phyloP scores from a whole-genome alignment of 805 yeast genomes.

The Phaffomyces antillensis region DNA sequence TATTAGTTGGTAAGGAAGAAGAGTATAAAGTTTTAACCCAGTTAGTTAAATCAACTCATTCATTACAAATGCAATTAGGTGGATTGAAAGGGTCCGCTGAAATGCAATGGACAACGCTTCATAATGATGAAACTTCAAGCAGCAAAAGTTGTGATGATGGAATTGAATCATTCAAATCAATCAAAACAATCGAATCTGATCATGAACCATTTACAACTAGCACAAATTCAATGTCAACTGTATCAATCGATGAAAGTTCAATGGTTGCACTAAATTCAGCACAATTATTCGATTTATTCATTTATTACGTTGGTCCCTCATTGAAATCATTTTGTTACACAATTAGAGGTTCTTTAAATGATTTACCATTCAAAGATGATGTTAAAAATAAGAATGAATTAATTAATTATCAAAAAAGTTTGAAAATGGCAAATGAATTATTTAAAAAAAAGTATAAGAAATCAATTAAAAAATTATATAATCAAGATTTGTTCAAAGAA shows the following conservation, averaged over 20 bases:
- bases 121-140: constrained; percentile 16
- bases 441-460: constrained; percentile 49
- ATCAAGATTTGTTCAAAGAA: constrained; percentile 18
- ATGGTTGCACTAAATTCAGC: constrained; percentile 20
- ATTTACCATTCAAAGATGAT: constrained; percentile 45
- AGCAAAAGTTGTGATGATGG: not conserved
- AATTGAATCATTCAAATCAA: not conserved
- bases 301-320: constrained; percentile 65
- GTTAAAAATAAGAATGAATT: constrained; percentile 31
- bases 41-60: constrained; percentile 45
- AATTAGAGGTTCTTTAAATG: constrained; percentile 50
- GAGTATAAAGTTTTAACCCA: constrained; percentile 40
- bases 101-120: constrained; percentile 53
- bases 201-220: not conserved
- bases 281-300: constrained; percentile 58
- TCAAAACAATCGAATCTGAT: constrained; percentile 6
- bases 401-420: constrained; percentile 37
- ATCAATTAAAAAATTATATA: constrained; percentile 53
- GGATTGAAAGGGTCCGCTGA: constrained; percentile 65
- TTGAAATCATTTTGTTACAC: constrained; percentile 60
- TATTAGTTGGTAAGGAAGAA: constrained; percentile 43
- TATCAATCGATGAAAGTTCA: constrained; percentile 6
- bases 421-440: constrained; percentile 44
- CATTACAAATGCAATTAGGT: constrained; percentile 50
- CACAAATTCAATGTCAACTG: not conserved